Evolutionary conservation across 2,329 filamentous ascomycete species (phyloP).

Genomic region (Magnaporthales sp.): DNA sequence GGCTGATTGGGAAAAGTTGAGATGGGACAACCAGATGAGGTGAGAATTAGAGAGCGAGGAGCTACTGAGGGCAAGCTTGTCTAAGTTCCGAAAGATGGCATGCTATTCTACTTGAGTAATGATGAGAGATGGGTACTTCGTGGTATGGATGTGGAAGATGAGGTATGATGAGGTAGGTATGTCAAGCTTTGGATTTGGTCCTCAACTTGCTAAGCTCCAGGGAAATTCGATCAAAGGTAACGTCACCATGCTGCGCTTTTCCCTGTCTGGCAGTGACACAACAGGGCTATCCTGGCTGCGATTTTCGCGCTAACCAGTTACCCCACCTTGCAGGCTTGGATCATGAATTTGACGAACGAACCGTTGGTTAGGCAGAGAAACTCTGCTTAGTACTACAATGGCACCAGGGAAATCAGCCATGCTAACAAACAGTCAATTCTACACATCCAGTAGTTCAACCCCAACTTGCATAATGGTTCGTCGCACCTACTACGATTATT

Average conservation of each 20-base stretch:
- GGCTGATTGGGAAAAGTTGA: not conserved
- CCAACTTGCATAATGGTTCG: not conserved
- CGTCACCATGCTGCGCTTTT: not conserved
- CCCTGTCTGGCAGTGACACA: not conserved
- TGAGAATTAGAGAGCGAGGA: not conserved
- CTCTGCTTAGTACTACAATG: too few relatives aligned
- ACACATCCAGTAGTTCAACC: not conserved
- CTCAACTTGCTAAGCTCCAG: not conserved
- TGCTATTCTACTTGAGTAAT: not conserved
- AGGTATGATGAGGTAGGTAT: not conserved
- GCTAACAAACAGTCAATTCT: not conserved
- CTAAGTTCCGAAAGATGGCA: not conserved
- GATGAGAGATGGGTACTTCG: not conserved
- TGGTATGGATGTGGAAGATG: not conserved
- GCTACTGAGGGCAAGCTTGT: not conserved
- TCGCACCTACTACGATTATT: not conserved
- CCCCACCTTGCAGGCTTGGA: not conserved
- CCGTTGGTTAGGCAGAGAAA: not conserved
- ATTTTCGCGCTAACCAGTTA: not conserved
- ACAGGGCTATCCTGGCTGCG: not conserved
- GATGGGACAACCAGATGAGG: not conserved
- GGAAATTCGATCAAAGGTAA: not conserved
- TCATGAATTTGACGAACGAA: not conserved
- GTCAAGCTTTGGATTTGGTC: not conserved
- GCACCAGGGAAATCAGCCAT: too few relatives aligned